Evolutionary conservation across 352 stramenopile species (phyloP).

Genomic region (Globisporangium paroecandrum): DNA sequence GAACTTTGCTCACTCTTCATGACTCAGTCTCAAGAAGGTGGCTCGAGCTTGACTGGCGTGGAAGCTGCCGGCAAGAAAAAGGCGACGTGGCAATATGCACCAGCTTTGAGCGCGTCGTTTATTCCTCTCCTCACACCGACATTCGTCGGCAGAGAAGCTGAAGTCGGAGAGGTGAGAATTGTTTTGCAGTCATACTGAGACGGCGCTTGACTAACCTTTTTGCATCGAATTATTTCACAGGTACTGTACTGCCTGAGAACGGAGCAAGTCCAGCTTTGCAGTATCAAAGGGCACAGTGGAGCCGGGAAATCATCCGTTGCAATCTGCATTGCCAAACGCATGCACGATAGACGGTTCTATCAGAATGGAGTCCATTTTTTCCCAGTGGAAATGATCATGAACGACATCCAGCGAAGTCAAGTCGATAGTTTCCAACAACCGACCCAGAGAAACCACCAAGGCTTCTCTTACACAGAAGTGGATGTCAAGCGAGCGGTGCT

Average conservation of each 20-base stretch:
- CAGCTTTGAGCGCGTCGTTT: slow-evolving; percentile 39
- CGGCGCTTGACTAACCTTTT: neutral
- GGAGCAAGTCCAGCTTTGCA: slow-evolving; percentile 46
- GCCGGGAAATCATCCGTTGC: slow-evolving; percentile 64
- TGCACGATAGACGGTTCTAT: slow-evolving; percentile 38
- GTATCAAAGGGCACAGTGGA: slow-evolving; percentile 37
- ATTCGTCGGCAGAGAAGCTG: slow-evolving; percentile 48
- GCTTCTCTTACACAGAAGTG: neutral
- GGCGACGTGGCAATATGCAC: slow-evolving; percentile 24
- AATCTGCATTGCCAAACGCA: slow-evolving; percentile 48
- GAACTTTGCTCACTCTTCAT: slow-evolving; percentile 34
- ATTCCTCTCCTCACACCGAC: slow-evolving; percentile 54
- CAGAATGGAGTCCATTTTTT: slow-evolving; percentile 56
- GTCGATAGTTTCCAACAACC: neutral
- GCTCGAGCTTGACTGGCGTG: slow-evolving; percentile 22
- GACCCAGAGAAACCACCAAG: neutral
- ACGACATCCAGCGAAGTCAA: slow-evolving; percentile 24
- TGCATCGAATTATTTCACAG: slow-evolving; percentile 18
- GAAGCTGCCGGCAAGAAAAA: slow-evolving; percentile 4
- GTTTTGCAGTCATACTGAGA: neutral
- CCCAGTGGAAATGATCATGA: slow-evolving; percentile 36
- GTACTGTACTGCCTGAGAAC: slow-evolving; percentile 24
- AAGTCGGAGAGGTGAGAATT: slow-evolving; percentile 40
- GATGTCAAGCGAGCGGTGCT: slow-evolving; percentile 15
- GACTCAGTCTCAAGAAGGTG: slow-evolving; percentile 9